These are phyloP conservation scores for Candida corydali DNA, from an alignment of 805 yeast genomes.

Conservation along the genomic window DNA sequence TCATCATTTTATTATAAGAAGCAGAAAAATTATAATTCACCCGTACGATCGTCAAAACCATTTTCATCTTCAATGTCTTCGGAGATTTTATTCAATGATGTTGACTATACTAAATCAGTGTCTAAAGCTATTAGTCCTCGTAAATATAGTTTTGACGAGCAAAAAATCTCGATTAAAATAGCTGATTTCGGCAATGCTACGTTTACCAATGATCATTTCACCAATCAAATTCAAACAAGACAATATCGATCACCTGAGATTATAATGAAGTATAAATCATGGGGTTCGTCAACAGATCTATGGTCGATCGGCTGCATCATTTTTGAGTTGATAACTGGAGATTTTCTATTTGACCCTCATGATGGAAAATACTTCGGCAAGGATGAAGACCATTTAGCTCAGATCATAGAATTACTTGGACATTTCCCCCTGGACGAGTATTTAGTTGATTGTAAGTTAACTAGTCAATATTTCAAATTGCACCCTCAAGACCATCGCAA, in stretches of 20 bases:
- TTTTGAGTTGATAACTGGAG: constrained; percentile 60
- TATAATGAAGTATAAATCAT: constrained; percentile 33
- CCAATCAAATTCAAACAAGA: constrained; percentile 86
- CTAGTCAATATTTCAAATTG: constrained; percentile 38
- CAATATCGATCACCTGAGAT: constrained; percentile 89
- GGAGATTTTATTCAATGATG: constrained; percentile 11
- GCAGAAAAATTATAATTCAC: constrained; percentile 17
- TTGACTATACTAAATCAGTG: constrained; percentile 6
- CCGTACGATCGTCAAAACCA: constrained; percentile 46
- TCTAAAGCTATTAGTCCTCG: constrained; percentile 2
- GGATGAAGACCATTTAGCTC: constrained; percentile 63
- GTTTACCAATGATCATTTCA: constrained; percentile 73
- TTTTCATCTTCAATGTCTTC: constrained; percentile 41
- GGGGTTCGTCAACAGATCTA: constrained; percentile 62
- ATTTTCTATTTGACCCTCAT: constrained; percentile 59
- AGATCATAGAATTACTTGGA: constrained; percentile 52
- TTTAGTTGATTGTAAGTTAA: constrained; percentile 34
- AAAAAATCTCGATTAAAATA: constrained; percentile 51
- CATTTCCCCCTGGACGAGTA: constrained; percentile 37
- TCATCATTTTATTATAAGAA: constrained; percentile 10
- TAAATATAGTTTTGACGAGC: constrained; percentile 1
- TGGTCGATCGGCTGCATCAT: constrained; percentile 60
- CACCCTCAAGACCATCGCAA: constrained; percentile 15
- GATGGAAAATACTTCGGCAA: constrained; percentile 43
- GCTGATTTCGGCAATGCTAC: constrained; percentile 95